Conservation (phyloP, 2,329 filamentous ascomycete species). For the Claviceps digitariae region DNA sequence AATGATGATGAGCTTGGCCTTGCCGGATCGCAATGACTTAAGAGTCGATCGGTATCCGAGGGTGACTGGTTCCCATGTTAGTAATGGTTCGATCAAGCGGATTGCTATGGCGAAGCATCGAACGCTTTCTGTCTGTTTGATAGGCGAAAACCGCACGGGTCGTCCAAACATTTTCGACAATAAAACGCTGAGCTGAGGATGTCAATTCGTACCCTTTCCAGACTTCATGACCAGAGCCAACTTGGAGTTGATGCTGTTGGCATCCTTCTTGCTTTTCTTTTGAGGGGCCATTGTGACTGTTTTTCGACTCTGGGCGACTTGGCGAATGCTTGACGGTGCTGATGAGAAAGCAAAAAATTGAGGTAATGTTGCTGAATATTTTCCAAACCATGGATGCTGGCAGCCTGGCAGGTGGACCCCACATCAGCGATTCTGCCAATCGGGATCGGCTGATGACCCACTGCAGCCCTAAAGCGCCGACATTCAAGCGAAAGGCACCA, state of each 20-base stretch:
- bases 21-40: constrained; percentile 85
- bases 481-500: constrained; percentile 23
- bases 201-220: constrained; percentile 53
- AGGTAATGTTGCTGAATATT: not conserved
- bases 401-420: not conserved
- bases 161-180: not conserved
- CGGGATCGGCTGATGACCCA: not conserved
- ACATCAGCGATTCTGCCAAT: not conserved
- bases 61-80: constrained; percentile 18
- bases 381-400: not conserved
- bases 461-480: constrained; percentile 27
- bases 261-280: constrained; percentile 79
- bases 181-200: not conserved
- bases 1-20: constrained; percentile 97
- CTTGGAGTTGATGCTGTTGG: constrained; percentile 53
- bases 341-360: constrained; percentile 1
- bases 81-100: not conserved
- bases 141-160: not conserved
- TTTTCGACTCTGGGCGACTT: constrained; percentile 19
- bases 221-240: constrained; percentile 51
- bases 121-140: not conserved
- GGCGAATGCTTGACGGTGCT: constrained; percentile 14
- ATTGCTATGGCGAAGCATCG: not conserved
- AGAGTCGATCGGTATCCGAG: constrained; percentile 36
- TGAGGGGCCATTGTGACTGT: constrained; percentile 47